Percentiles rank a stretch among this genome's conserved stretches.
Conservation (phyloP, 441 rosid species). For the Caryocar brasiliense region DNA sequence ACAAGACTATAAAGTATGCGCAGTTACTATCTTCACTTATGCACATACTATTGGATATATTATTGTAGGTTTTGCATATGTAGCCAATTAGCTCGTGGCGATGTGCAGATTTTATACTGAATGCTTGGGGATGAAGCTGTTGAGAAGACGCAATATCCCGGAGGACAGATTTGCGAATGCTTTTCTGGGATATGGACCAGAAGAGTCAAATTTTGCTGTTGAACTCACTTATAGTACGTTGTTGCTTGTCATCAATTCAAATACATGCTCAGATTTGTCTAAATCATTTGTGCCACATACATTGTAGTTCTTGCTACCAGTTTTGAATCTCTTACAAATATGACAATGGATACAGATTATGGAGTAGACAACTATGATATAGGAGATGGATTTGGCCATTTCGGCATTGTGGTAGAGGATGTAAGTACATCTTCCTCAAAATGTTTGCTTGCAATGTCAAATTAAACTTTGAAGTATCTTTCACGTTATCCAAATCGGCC, state of each 20-base stretch:
- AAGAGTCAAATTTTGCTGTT: conserved; percentile 58
- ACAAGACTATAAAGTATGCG: conserved; percentile 74
- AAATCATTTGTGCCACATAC: too few relatives aligned
- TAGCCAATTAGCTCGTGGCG: too few relatives aligned
- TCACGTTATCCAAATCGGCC: too few relatives aligned
- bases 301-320: too few relatives aligned
- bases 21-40: too few relatives aligned
- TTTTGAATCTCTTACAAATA: too few relatives aligned
- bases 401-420: conserved; percentile 80
- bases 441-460: too few relatives aligned
- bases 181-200: conserved; percentile 70
- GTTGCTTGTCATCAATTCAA: too few relatives aligned
- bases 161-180: conserved; percentile 70
- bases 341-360: too few relatives aligned
- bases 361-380: conserved; percentile 85
- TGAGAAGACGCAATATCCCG: conserved; percentile 63
- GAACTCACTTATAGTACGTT: conserved; percentile 61
- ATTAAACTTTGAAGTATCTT: too few relatives aligned
- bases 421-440: conserved; percentile 53
- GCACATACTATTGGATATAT: too few relatives aligned
- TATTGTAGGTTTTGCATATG: too few relatives aligned
- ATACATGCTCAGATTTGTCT: neutral
- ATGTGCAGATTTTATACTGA: conserved; percentile 67
- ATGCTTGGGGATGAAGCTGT: conserved; percentile 66
- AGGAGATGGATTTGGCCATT: conserved; percentile 87